Conservation (phyloP, 202 grass and related monocot species). For the Panicum virgatum region DNA sequence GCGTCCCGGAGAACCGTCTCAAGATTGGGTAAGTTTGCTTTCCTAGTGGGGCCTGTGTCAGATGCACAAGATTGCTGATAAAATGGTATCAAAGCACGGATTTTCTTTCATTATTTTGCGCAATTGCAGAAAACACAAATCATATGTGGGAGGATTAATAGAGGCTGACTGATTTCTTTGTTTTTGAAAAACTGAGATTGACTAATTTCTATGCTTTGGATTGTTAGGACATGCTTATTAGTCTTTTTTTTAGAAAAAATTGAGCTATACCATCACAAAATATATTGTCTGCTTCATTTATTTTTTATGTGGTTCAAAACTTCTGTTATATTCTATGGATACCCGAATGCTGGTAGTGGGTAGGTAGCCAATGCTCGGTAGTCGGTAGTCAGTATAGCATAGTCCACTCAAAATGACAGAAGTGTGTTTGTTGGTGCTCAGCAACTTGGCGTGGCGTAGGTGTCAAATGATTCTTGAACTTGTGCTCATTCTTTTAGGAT, state of each 20-base stretch:
- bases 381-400: background rate
- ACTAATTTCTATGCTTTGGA: background rate
- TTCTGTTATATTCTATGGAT: background rate
- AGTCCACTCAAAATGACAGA: background rate
- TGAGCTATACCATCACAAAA: background rate
- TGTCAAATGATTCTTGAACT: conserved; percentile 15
- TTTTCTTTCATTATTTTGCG: too few species aligned
- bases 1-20: conserved; percentile 74
- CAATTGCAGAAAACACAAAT: background rate
- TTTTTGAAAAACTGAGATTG: too few species aligned
- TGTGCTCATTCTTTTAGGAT: background rate
- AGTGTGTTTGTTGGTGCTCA: conserved; percentile 1
- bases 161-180: background rate
- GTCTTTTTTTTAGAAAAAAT: background rate
- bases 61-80: background rate
- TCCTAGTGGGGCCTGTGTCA: background rate
- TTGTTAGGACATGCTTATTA: background rate
- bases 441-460: background rate
- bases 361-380: conserved; percentile 12
- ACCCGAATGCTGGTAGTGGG: conserved; percentile 1
- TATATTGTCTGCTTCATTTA: background rate
- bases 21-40: conserved; percentile 77
- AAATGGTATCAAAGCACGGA: background rate
- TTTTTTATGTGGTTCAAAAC: background rate
- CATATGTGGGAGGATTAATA: background rate